Base-by-base conservation (phyloP, 2,329 filamentous ascomycete species). In the Zalaria obscura region DNA sequence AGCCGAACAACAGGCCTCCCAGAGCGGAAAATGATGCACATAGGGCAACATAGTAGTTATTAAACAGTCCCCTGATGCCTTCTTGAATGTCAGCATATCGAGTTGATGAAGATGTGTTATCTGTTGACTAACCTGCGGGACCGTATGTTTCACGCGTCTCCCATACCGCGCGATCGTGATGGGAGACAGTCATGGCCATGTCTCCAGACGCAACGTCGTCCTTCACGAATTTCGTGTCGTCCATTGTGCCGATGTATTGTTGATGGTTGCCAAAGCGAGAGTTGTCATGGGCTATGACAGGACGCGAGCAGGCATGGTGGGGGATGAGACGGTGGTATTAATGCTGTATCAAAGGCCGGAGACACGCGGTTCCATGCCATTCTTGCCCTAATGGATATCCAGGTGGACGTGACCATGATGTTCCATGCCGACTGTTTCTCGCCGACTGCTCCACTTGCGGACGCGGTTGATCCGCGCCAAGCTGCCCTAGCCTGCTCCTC, bases 11-110 rank as follows among this genome's bases (percentile, higher is more conserved):
- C 33, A 72, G 55, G 29, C 68, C 69, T 41, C 69, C 68, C 5
- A 71, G 55, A 1, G 68, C 68, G 2, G 67, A 66, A 47, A 70
- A 71, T 3, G 62, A 61, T 1, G 70, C 70, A 47, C 69, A 73
- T 34, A 69, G 57, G 26, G 68, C 59, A 35, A 72, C 69, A 52
- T 70, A 73, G 10, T 58, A 59, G 42, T 66, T 70, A 8, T 57
- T 53, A 38, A 68, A 62, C n/a, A 73, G 54, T 4, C 70, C 69
- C 4, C 50, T 51, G 40, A 73, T 60, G 3, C 68, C 68, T 50
- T 18, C 4, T 25, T 35, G 33, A 33, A 26, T 4, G 5, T 26
- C 27, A 11, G 27, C 11, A 35, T 35, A 7, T 4, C 28, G 25
- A 5, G 29, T 6, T 18, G 2, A 11, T 35, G 32, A 7, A 4